A percentile compares a stretch with the other conserved stretches of the same genome.
Evolutionary conservation across 192 early-diverging fungal species (phyloP).

Genomic region (Gonapodya sp.): DNA sequence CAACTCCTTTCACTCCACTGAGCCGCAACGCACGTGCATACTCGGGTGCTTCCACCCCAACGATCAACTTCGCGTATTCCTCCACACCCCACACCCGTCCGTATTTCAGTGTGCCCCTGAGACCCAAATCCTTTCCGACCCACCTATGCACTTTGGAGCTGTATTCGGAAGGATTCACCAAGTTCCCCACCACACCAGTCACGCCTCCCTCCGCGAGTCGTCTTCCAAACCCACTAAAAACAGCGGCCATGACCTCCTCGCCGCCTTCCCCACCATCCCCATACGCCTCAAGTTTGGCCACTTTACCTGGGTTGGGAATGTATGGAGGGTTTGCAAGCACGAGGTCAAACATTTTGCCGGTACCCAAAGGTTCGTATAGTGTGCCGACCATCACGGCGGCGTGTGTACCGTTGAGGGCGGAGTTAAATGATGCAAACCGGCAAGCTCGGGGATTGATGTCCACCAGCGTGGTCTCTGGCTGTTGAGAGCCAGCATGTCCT

Average conservation of each 20-base stretch:
- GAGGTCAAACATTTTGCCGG: not conserved
- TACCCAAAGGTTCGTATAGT: not conserved
- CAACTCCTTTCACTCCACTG: not conserved
- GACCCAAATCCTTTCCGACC: not conserved
- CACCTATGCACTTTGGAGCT: not conserved
- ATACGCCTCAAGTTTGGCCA: not conserved
- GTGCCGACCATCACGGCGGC: not conserved
- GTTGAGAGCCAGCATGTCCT: not conserved
- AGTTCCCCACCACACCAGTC: not conserved
- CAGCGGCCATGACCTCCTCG: not conserved
- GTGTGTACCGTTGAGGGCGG: not conserved
- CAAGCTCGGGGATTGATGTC: not conserved
- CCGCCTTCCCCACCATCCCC: not conserved
- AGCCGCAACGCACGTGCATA: not conserved
- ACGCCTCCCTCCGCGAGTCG: not conserved
- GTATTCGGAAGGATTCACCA: not conserved
- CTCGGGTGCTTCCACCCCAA: not conserved
- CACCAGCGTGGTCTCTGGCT: not conserved
- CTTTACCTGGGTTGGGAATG: not conserved
- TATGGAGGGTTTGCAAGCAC: slow-evolving; percentile 5
- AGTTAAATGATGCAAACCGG: not conserved
- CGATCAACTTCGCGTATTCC: not conserved
- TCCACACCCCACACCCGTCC: slow-evolving; percentile 5
- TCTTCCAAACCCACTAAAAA: not conserved
- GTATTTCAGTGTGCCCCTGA: not conserved